Evolutionary conservation across 441 rosid species (phyloP), one percentile per base, ranked within the genome.

Genomic region (Pelargonium citronellum): DNA sequence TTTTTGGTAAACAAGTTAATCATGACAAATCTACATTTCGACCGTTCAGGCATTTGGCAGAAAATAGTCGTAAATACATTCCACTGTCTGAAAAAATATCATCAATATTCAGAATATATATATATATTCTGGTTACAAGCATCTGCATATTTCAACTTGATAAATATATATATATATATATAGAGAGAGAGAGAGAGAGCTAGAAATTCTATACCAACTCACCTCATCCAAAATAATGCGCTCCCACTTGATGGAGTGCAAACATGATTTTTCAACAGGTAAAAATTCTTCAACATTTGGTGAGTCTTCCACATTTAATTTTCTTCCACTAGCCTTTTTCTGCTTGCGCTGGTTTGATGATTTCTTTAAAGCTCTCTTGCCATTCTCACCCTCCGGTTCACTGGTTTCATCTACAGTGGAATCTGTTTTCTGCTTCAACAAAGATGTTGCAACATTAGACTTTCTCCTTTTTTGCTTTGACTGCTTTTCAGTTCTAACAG

Each of bases 201-300:
- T 47, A 47, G 0, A 12, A 47, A 47, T 47, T 47, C 55, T 47
- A 19, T 41, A 66, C 68, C 74, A 41, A 72, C 83, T 74, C 39
- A 95, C 99, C 92, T 95, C 98, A 74, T 95, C 97, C 85, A 95
- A 80, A 71, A 95, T 89, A 71, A 95, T 84, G 60, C 98, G 89
- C 34, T 84, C 77, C 99, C 99, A 95, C 64, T 80, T 86, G 78
- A 95, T 74, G 67, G 91, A 87, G 67, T 95, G 96, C 81, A 90
- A 71, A 82, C 79, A 67, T 62, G 97, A 92, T 71, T 82, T 85
- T 67, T 80, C 82, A 61, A 64, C 77, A 27, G 66, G 77, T 43
- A 57, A 64, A 63, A 70, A 73, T 76, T 68, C 73, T 65, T 55
- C 74, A 70, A 16, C 57, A 65, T 64, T 74, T 13, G 51, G 67